Conservation (phyloP, 2,329 filamentous ascomycete species). For the Diaporthe batatas region DNA sequence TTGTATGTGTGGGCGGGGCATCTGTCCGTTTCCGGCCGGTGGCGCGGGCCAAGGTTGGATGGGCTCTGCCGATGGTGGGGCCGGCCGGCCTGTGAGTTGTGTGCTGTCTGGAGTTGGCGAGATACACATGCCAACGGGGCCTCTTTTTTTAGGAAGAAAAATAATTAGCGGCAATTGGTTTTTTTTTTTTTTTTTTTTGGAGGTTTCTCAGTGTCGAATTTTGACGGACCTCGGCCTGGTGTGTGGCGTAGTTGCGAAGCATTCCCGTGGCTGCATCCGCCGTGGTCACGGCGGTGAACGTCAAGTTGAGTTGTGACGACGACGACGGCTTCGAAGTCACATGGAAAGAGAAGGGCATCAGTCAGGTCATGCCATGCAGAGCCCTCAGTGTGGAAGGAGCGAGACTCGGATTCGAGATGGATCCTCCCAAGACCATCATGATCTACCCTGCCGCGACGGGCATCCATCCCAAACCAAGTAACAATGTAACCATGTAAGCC, state of each 20-base stretch:
- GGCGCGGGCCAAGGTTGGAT: background rate
- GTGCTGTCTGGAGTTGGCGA: background rate
- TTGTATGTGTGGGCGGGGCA: too few species aligned
- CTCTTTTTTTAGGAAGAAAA: too few species aligned
- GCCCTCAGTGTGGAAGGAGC: background rate
- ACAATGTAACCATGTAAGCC: too few species aligned
- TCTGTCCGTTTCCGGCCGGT: background rate
- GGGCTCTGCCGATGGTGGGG: constrained; percentile 1
- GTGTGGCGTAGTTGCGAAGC: background rate
- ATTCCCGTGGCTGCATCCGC: too few species aligned
- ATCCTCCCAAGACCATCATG: background rate
- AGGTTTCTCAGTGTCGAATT: too few species aligned
- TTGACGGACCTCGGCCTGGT: background rate
- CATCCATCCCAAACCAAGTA: background rate
- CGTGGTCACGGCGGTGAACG: background rate
- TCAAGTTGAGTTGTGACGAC: too few species aligned
- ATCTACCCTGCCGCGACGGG: background rate
- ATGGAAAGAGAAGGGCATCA: background rate
- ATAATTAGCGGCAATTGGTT: background rate
- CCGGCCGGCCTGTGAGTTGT: background rate
- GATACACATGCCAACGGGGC: too few species aligned
- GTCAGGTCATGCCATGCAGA: background rate
- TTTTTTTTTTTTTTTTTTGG: background rate
- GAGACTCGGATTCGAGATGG: background rate
- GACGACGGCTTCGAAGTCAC: background rate